Base-by-base conservation (phyloP, 164 flowering plant genomes). In the Cinnamomum chago region DNA sequence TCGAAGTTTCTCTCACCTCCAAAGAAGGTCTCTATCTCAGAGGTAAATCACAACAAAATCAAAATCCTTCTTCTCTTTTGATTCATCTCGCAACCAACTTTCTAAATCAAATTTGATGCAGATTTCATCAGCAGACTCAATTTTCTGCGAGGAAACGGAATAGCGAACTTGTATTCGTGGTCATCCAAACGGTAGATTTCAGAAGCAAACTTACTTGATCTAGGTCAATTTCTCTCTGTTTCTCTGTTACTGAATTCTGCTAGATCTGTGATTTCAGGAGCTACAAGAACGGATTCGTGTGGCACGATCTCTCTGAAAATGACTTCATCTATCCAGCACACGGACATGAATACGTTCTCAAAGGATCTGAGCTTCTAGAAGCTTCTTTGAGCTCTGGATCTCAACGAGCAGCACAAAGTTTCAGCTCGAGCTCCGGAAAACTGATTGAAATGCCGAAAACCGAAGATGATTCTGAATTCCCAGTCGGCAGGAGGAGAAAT, bases 311-410 rank as follows among this genome's bases (percentile, higher is more conserved):
- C 52, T 69, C 85, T 4, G 98, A 93, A 60, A 79, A 86, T 73
- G 99, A 93, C 77, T 86, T 89, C 82, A 90, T 95, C 40, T 83
- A 85, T 76, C 99, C 98, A 2, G 85, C 88, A 0, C 91, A 90
- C 70, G 96, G 93, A 62, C 87, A 90, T 11, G 99, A 95, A 73
- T 93, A 95, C 83, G 88, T 95, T 35, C 96, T 95, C 76, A 95
- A 95, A 72, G 99, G 98, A 55, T 93, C 98, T 2, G 95, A 92
- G 86, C 83, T 93, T 70, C 81, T 85, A 2, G 79, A 84, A 62
- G 50, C 71, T 10, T 70, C 81, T 7, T 11, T 50, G 10, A 76
- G 67, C 71, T 65, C 80, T 25, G 73, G 67, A 50, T 72, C 78
- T 23, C 74, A 68, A 18, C 88, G 79, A 66, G 65, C 85, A 51